Evolutionary conservation across 371 early-diverging fungal genomes (phyloP), one percentile per base, ranked within the genome.

Genomic region (Nematocida ironsii): DNA sequence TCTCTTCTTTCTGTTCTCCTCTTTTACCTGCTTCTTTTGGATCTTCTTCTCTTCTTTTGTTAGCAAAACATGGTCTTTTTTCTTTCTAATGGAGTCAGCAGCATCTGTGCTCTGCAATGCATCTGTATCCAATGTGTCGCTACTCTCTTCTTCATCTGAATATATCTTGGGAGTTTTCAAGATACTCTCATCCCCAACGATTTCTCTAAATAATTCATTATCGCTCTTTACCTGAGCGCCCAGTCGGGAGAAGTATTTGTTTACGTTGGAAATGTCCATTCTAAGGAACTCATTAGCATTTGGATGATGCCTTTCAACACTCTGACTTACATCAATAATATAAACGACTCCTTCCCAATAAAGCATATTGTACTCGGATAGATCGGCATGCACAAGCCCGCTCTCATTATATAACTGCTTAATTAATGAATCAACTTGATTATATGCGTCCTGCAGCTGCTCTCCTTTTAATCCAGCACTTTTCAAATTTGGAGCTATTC

Each of bases 251-350:
- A 97, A 97, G 86, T 91, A 98, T 72, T 92, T 94, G 56, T 92
- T 93, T n/a, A 96, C 91, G 85, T 97, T 97, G 55, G 90, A 87
- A 84, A 94, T 91, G 87, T 97, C 99, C 87, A 93, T 94, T 44
- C 95, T 89, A 72, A 98, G 89, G 86, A 98, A 98, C 82, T 94
- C 94, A 42, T 94, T 89, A 1, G 98, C 95, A 83, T 95, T 93
- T n/a, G 96, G 96, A 85, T 98, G 99, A 85, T 94, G 94, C 84
- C 93, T 95, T 84, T 97, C 99, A 9, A 97, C 97, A 2, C 95
- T 94, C 86, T 97, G 99, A 3, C 96, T 96, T 6, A 98, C 98
- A 87, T 98, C 99, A 83, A 98, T 98, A 54, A 96, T 92, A 83
- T 57, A 82, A 6, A 83, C 83, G 2, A 39, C 55, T 7, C 70